These are phyloP conservation scores for Ophioceras dolichostomum DNA, from an alignment of 2,329 filamentous ascomycete genomes.

Conservation along the genomic window DNA sequence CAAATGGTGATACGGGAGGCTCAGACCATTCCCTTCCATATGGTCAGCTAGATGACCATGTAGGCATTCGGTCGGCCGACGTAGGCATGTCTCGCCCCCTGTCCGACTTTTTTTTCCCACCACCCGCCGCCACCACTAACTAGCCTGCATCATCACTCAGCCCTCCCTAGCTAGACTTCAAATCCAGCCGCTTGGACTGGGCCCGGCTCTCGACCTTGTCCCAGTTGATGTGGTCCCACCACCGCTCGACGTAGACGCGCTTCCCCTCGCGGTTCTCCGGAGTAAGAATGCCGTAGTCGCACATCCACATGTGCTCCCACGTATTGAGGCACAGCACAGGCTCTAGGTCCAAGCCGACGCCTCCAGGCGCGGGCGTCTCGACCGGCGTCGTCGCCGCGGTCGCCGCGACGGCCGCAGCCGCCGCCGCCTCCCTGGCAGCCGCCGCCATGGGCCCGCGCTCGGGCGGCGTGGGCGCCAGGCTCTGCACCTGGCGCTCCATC, in stretches of 20 bases:
- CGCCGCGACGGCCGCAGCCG: slow-evolving; percentile 10
- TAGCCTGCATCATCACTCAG: too few relatives aligned
- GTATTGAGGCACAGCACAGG: slow-evolving; percentile 78
- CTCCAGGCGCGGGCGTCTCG: slow-evolving; percentile 4
- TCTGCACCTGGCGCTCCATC: slow-evolving; percentile 22
- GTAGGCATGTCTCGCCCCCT: too few relatives aligned
- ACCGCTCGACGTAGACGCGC: slow-evolving; percentile 58
- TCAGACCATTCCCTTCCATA: too few relatives aligned
- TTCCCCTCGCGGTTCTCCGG: slow-evolving; percentile 57
- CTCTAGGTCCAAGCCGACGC: slow-evolving; percentile 4
- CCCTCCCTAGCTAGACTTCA: too few relatives aligned
- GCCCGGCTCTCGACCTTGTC: slow-evolving; percentile 45
- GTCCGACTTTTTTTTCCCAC: too few relatives aligned
- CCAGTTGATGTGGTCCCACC: slow-evolving; percentile 91
- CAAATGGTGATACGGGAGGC: too few relatives aligned
- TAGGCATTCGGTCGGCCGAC: too few relatives aligned
- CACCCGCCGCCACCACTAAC: background rate
- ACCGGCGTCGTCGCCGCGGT: slow-evolving; percentile 7
- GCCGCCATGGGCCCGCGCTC: too few relatives aligned
- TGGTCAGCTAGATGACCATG: too few relatives aligned
- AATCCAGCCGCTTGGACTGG: slow-evolving; percentile 13
- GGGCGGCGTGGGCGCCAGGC: slow-evolving; percentile 15
- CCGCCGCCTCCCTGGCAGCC: too few relatives aligned
- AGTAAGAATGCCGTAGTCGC: slow-evolving; percentile 56
- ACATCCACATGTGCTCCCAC: slow-evolving; percentile 89